phyloP scores from a whole-genome alignment of 1,284 basidiomycete genomes.

The Fistulina hepatica region DNA sequence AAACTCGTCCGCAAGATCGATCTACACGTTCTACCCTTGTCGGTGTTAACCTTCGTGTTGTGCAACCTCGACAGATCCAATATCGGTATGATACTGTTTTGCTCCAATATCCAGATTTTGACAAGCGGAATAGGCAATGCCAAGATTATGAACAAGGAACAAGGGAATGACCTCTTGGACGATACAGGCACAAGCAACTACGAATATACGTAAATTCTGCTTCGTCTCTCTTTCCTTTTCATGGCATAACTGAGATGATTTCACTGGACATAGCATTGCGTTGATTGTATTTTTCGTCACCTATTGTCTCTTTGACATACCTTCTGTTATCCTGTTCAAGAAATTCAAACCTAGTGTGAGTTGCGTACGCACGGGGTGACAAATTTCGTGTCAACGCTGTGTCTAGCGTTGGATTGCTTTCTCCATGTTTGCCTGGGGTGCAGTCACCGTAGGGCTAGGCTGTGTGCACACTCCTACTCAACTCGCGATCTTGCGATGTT shows the following conservation, averaged over 20 bases:
- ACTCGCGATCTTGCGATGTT: slow-evolving; percentile 21
- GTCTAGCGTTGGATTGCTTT: slow-evolving; percentile 27
- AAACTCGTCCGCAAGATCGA: slow-evolving; percentile 16
- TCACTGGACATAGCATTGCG: slow-evolving; percentile 18
- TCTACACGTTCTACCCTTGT: slow-evolving; percentile 18
- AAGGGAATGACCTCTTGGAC: slow-evolving; percentile 23
- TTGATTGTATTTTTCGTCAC: slow-evolving; percentile 30
- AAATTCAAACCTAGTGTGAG: slow-evolving; percentile 26
- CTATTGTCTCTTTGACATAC: slow-evolving; percentile 28
- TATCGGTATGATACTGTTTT: slow-evolving; percentile 18
- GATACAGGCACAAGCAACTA: slow-evolving; percentile 22
- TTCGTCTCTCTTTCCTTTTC: too few relatives aligned
- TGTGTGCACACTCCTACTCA: slow-evolving; percentile 24
- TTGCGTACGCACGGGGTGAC: not conserved
- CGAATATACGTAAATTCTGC: slow-evolving; percentile 21
- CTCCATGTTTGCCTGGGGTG: slow-evolving; percentile 32
- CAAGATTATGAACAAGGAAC: slow-evolving; percentile 25
- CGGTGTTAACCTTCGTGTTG: slow-evolving; percentile 26
- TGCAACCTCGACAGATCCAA: slow-evolving; percentile 30
- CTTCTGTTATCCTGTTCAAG: slow-evolving; percentile 34
- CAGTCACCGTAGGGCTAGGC: slow-evolving; percentile 28
- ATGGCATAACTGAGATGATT: not conserved
- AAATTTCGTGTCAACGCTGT: slow-evolving; percentile 2
- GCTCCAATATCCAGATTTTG: too few relatives aligned
- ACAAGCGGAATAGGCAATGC: slow-evolving; percentile 23